These are phyloP conservation scores for Mycena belliarum DNA, from an alignment of 768 basidiomycete species.

Conservation along the genomic window DNA sequence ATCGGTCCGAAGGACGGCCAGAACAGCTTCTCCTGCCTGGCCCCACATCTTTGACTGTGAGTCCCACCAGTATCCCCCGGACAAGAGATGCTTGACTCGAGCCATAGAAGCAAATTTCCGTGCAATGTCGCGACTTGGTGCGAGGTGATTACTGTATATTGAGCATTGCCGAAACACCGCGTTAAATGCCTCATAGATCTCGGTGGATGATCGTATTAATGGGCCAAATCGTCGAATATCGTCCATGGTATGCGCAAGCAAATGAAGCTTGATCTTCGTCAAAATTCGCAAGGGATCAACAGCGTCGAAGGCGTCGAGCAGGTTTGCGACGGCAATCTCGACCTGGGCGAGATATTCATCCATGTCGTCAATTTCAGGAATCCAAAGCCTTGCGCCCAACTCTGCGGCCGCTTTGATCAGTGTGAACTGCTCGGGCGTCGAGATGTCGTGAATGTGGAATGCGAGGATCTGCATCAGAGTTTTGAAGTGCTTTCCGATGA, in stretches of 20 bases:
- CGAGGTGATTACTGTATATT: constrained; percentile 36
- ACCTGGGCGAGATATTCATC: constrained; percentile 34
- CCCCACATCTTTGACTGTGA: constrained; percentile 4
- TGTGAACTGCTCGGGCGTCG: constrained; percentile 18
- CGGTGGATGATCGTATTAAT: constrained; percentile 33
- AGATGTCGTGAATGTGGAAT: constrained; percentile 33
- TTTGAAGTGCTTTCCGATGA: constrained; percentile 41
- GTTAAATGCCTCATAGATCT: constrained; percentile 42
- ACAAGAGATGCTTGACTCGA: constrained; percentile 32
- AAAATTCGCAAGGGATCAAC: constrained; percentile 36
- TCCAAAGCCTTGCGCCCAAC: constrained; percentile 33
- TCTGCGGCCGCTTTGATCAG: constrained; percentile 24
- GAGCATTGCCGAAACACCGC: constrained; percentile 38
- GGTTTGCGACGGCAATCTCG: constrained; percentile 29
- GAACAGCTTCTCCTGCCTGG: constrained; percentile 3
- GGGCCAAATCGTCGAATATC: constrained; percentile 37
- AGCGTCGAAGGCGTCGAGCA: constrained; percentile 33
- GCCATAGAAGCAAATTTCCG: constrained; percentile 27
- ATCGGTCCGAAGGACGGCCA: neutral
- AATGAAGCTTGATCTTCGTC: constrained; percentile 34
- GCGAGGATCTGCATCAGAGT: constrained; percentile 29
- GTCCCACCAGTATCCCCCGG: constrained; percentile 34
- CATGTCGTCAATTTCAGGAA: constrained; percentile 28
- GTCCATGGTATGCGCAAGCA: constrained; percentile 29
- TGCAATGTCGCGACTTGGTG: constrained; percentile 39